Evolutionary conservation across 1,139 yeast genomes (phyloP).

Genomic region (Candida dubliniensis): DNA sequence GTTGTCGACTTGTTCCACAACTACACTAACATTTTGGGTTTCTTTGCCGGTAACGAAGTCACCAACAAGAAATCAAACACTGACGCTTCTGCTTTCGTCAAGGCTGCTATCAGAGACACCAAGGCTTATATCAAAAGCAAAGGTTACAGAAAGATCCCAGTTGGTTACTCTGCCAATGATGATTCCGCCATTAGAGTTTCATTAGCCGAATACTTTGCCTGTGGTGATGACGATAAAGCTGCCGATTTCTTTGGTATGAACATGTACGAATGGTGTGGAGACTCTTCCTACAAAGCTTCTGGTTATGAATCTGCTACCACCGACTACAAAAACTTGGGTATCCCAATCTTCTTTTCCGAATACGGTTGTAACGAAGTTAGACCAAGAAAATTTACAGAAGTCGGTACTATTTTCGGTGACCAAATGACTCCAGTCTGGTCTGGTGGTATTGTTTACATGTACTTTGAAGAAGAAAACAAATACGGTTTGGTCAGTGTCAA

Average conservation of each 20-base stretch:
- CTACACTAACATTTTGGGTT: conserved; percentile 78
- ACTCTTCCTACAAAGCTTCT: conserved; percentile 57
- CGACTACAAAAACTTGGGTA: conserved; percentile 66
- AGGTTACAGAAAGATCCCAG: conserved; percentile 72
- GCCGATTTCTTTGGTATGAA: conserved; percentile 94
- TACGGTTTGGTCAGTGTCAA: conserved; percentile 72
- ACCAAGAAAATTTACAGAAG: conserved; percentile 76
- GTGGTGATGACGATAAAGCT: conserved; percentile 64
- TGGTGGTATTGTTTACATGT: conserved; percentile 90
- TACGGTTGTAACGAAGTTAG: conserved; percentile 76
- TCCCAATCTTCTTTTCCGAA: conserved; percentile 89
- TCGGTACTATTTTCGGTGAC: conserved; percentile 56
- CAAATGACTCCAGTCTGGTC: conserved; percentile 84
- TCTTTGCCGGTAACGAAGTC: conserved; percentile 92
- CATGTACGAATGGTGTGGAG: conserved; percentile 97
- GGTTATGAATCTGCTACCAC: conserved; percentile 76
- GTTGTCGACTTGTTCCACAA: conserved; percentile 71
- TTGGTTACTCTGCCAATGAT: conserved; percentile 89
- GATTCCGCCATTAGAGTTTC: conserved; percentile 68
- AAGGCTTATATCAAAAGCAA: conserved; percentile 68
- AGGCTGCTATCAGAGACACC: conserved; percentile 86
- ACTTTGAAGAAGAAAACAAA: conserved; percentile 76
- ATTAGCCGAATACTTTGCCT: conserved; percentile 80
- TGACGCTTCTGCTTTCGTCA: conserved; percentile 79
- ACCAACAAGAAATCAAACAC: conserved; percentile 72